Evolutionary conservation across 768 basidiomycete species (phyloP), one percentile per base, ranked within the genome.

Genomic region (Russula earlei): DNA sequence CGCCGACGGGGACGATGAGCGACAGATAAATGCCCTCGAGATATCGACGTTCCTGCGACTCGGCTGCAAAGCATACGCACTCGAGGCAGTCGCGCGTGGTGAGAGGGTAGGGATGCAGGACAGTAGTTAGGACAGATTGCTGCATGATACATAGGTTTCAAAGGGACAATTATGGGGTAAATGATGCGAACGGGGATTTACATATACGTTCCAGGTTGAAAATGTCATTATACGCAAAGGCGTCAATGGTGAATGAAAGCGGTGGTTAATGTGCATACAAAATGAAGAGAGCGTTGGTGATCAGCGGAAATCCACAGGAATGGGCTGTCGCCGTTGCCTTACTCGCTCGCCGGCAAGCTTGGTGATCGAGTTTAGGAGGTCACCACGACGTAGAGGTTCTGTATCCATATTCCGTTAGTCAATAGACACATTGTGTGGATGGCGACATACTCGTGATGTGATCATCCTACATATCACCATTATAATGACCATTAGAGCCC

Each of bases 301-400:
- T 58, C 27, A 53, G 53, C 46, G 34, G 56, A 49, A 49, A 20
- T 56, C 50, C 31, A 50, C 22, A 19, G 51, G 42, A 14, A 50
- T 27, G 8, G 55, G 58, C 11, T 56, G 47, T 47, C 54, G 46
- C 49, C 58, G 22, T 29, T 55, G 58, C 42, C 55, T 60, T 34
- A 52, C 71, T 9, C 82, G 79, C 67, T 87, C 85, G 55, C 81
- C 77, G 14, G 84, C 87, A 45, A 90, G 79, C 68, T 86, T 86
- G 65, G 84, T 84, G 66, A 91, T 91, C 15, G 87, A 81, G 55
- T 90, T 90, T 57, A 89, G 69, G 7, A 91, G 77, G 65, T 91
- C 88, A 6, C 79, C 84, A 42, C 88, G 81, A 54, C 89, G 79
- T 45, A 91, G 67, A 1, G 88, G 88, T 74, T 91, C 87, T 88